phyloP scores from a whole-genome alignment of 768 basidiomycete species.

The Leccinellum luteum region DNA sequence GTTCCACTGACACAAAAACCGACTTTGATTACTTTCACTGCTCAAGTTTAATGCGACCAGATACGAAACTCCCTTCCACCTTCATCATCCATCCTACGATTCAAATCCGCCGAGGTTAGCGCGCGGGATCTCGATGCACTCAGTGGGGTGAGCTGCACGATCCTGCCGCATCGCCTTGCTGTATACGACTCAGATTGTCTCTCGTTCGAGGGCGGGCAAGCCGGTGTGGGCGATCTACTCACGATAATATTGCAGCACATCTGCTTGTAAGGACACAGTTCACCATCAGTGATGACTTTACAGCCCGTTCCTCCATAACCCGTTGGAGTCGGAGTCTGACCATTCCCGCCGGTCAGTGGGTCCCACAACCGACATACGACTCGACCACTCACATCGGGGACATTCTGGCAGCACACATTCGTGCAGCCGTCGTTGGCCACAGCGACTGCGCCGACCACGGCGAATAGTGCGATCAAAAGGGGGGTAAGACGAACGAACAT shows the following conservation, averaged over 20 bases:
- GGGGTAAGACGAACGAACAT: conserved; percentile 8
- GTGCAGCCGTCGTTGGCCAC: not conserved
- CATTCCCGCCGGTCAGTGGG: not conserved
- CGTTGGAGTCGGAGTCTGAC: not conserved
- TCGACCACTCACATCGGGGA: not conserved
- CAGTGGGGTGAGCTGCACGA: not conserved
- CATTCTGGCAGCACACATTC: not conserved
- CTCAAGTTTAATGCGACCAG: not conserved
- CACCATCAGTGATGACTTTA: not conserved
- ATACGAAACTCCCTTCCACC: not conserved
- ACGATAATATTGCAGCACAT: conserved; percentile 2
- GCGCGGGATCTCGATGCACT: not conserved
- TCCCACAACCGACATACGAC: too few species aligned
- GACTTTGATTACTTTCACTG: not conserved
- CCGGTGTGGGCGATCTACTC: not conserved
- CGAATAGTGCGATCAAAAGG: not conserved
- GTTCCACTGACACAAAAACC: not conserved
- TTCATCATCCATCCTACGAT: not conserved
- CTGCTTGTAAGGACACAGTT: not conserved
- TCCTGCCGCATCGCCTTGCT: not conserved
- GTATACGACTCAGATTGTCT: not conserved
- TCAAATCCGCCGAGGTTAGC: not conserved
- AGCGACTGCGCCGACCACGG: not conserved
- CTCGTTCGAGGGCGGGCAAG: too few species aligned
- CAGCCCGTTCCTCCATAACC: not conserved